Conservation (phyloP, 2,329 filamentous ascomycete genomes). For the Penicillium brasilianum region DNA sequence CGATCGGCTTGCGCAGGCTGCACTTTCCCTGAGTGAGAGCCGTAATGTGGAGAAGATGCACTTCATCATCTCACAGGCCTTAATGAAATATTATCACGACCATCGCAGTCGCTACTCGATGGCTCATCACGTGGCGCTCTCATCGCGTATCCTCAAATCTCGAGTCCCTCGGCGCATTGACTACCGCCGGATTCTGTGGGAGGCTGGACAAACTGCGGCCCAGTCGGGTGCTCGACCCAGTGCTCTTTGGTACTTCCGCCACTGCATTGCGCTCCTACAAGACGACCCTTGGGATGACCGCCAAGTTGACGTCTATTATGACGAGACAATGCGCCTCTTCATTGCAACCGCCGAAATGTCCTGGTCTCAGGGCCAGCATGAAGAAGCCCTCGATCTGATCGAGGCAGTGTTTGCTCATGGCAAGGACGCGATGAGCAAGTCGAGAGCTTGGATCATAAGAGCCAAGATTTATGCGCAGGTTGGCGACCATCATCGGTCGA, state of each 20-base stretch:
- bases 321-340: slow-evolving; percentile 81
- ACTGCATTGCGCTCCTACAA: slow-evolving; percentile 79
- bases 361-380: slow-evolving; percentile 75
- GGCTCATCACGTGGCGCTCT: slow-evolving; percentile 80
- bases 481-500: slow-evolving; percentile 72
- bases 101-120: slow-evolving; percentile 70
- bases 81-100: slow-evolving; percentile 74
- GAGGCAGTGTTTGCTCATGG: slow-evolving; percentile 72
- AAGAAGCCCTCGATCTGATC: slow-evolving; percentile 71
- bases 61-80: slow-evolving; percentile 80
- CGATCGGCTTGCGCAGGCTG: slow-evolving; percentile 81
- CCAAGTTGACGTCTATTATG: slow-evolving; percentile 75
- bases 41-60: slow-evolving; percentile 78
- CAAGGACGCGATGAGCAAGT: slow-evolving; percentile 75
- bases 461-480: slow-evolving; percentile 77
- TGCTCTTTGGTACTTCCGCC: slow-evolving; percentile 79
- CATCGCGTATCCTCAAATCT: slow-evolving; percentile 73
- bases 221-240: slow-evolving; percentile 84
- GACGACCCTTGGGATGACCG: slow-evolving; percentile 75
- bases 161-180: slow-evolving; percentile 64
- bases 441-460: slow-evolving; percentile 80
- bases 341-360: slow-evolving; percentile 82
- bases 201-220: slow-evolving; percentile 76
- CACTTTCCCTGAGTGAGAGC: slow-evolving; percentile 70
- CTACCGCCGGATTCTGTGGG: slow-evolving; percentile 77